A percentile compares a stretch with the other conserved stretches of the same genome.
Conservation (phyloP, 2,329 filamentous ascomycete genomes). For the Cladosporium halotolerans region DNA sequence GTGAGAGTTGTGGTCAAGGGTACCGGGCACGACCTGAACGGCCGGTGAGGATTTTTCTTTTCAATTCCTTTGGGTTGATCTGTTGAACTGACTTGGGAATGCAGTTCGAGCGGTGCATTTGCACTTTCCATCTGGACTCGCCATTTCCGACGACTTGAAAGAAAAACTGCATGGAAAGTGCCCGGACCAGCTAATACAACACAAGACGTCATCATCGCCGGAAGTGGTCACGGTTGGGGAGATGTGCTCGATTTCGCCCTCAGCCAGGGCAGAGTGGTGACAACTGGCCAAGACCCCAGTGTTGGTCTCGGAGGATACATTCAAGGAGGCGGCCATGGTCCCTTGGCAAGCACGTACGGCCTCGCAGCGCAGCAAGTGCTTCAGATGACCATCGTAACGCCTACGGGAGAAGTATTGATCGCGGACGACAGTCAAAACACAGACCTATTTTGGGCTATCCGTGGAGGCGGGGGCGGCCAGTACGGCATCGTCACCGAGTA, state of each 20-base stretch:
- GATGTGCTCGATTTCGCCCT: slow-evolving; percentile 18
- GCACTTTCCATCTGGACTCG: slow-evolving; percentile 16
- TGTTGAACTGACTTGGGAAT: too few relatives aligned
- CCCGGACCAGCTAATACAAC: slow-evolving; percentile 1
- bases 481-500: slow-evolving; percentile 13
- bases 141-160: slow-evolving; percentile 9
- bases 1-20: slow-evolving; percentile 16
- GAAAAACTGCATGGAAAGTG: slow-evolving; percentile 6
- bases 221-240: slow-evolving; percentile 22
- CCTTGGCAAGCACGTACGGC: slow-evolving; percentile 12
- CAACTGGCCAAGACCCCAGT: slow-evolving; percentile 14
- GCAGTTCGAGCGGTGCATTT: slow-evolving; percentile 14
- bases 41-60: background rate
- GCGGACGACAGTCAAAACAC: slow-evolving; percentile 14
- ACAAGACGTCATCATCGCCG: slow-evolving; percentile 20
- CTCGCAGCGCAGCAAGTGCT: slow-evolving; percentile 16
- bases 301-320: slow-evolving; percentile 15
- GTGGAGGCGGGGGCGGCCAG: slow-evolving; percentile 13
- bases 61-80: too few relatives aligned
- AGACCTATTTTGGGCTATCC: slow-evolving; percentile 19
- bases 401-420: slow-evolving; percentile 12
- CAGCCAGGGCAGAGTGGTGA: slow-evolving; percentile 14
- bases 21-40: slow-evolving; percentile 18
- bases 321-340: slow-evolving; percentile 16
- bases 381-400: slow-evolving; percentile 11